Conservation (phyloP, 2,329 filamentous ascomycete genomes). For the Apiospora arundinis region DNA sequence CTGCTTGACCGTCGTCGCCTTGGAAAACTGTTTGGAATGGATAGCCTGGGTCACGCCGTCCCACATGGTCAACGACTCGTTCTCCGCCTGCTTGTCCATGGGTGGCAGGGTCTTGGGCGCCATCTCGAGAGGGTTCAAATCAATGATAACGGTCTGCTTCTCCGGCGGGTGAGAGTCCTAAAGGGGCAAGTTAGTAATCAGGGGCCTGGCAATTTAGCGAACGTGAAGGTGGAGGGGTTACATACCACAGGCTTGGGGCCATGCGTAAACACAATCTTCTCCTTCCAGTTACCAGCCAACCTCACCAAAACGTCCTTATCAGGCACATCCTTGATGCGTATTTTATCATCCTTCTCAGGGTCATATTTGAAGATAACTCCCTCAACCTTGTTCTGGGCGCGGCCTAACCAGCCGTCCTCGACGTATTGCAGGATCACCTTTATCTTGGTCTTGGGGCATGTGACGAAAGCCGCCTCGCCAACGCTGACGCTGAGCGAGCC, state of each 20-base stretch:
- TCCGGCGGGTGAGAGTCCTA: slow-evolving; percentile 57
- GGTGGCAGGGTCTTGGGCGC: slow-evolving; percentile 82
- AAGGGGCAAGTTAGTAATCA: slow-evolving; percentile 1
- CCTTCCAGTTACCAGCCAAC: slow-evolving; percentile 87
- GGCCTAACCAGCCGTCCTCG: slow-evolving; percentile 93
- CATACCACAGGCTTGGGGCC: slow-evolving; percentile 68
- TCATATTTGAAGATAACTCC: slow-evolving; percentile 92
- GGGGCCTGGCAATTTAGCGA: background rate
- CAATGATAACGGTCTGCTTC: slow-evolving; percentile 78
- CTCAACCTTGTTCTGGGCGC: slow-evolving; percentile 88
- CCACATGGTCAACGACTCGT: slow-evolving; percentile 93
- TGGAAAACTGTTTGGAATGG: slow-evolving; percentile 77
- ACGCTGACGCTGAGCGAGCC: slow-evolving; percentile 91
- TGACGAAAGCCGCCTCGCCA: slow-evolving; percentile 86
- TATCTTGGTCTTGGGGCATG: slow-evolving; percentile 86
- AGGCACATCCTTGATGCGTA: slow-evolving; percentile 82
- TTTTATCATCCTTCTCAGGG: slow-evolving; percentile 81
- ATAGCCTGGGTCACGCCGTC: slow-evolving; percentile 87
- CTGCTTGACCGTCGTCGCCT: slow-evolving; percentile 86
- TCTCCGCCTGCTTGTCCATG: slow-evolving; percentile 76
- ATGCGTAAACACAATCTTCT: slow-evolving; percentile 67
- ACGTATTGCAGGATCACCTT: slow-evolving; percentile 93
- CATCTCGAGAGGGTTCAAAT: slow-evolving; percentile 83
- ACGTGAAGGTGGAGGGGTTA: slow-evolving; percentile 30
- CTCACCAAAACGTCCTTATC: slow-evolving; percentile 83